Conservation (phyloP, 805 yeast species). For the Candida saitoana region DNA sequence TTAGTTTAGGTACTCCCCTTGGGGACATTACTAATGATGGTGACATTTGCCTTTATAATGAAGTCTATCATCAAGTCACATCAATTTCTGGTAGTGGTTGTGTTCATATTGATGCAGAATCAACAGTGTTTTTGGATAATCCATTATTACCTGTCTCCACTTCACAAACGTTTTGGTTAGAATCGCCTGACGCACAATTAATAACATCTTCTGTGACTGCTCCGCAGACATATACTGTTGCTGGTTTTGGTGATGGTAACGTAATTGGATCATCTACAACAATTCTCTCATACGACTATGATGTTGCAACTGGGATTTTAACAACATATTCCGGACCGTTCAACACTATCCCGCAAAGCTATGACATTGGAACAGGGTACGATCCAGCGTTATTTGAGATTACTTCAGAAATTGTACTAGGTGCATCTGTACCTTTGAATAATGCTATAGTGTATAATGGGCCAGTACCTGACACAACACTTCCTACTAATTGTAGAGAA, state of each 20-base stretch:
- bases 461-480: conserved; percentile 16
- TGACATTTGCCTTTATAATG: conserved; percentile 23
- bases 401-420: conserved; percentile 16
- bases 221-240: conserved; percentile 18
- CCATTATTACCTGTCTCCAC: conserved; percentile 12
- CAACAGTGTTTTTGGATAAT: conserved; percentile 12
- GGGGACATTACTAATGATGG: conserved; percentile 21
- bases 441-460: conserved; percentile 17
- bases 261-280: conserved; percentile 13
- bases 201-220: conserved; percentile 13
- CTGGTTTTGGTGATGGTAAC: conserved; percentile 25
- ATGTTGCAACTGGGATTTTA: conserved; percentile 18
- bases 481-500: conserved; percentile 19
- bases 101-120: conserved; percentile 15
- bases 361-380: conserved; percentile 22
- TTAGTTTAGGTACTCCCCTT: conserved; percentile 13
- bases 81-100: conserved; percentile 23
- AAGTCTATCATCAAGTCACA: conserved; percentile 19
- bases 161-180: conserved; percentile 17
- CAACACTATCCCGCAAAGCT: conserved; percentile 8
- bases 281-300: conserved; percentile 8
- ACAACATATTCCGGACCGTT: conserved; percentile 10
- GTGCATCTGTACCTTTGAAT: conserved; percentile 15
- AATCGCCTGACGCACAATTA: conserved; percentile 14
- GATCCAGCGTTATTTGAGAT: conserved; percentile 11